Evolutionary conservation across 176 grass and related monocot genomes (phyloP), one percentile per base, ranked within the genome.

Genomic region (Olyra latifolia): DNA sequence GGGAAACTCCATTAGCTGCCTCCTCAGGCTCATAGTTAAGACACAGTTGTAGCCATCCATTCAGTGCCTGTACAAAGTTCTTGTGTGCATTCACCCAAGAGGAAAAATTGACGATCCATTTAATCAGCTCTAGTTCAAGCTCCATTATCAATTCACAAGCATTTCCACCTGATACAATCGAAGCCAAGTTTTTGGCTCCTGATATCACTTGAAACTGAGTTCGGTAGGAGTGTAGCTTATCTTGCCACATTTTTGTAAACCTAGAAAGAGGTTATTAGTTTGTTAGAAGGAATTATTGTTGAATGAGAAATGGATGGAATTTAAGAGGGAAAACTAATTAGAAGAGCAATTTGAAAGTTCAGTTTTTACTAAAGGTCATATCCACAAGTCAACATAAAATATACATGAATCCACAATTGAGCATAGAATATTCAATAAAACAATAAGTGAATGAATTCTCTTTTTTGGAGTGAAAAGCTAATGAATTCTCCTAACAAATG

Each of bases 111-210:
- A 91, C 68, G 10, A 82, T 89, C 86, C 90, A 99, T 84, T 99
- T 99, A n/a, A 91, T 93, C 74, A 95, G 55, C 35, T 99, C 97
- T 23, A 96, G 48, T 69, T 99, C 97, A 48, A 99, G 84, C 56
- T 93, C 88, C 79, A 90, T 72, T 6, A 68, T 77, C 15, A 89
- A 63, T 62, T 71, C 80, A 44, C 1, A 41, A 61, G 76, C 47
- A 52, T 74, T 91, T 77, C 72, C 85, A 56, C 66, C 49, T 4
- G 82, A 90, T 47, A 76, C 55, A 7, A 77, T 71, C 5, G 87
- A 88, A 57, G 82, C 78, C 24, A 96, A 42, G 71, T 81, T 89
- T 82, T 91, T 86, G 40, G 80, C 79, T 86, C 82, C 82, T 80
- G 84, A 82, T 54, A 99, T 90, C 52, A 80, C 55, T 75, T 89